Base-by-base conservation (phyloP, 2,329 filamentous ascomycete genomes). In the Diplodia mutila region DNA sequence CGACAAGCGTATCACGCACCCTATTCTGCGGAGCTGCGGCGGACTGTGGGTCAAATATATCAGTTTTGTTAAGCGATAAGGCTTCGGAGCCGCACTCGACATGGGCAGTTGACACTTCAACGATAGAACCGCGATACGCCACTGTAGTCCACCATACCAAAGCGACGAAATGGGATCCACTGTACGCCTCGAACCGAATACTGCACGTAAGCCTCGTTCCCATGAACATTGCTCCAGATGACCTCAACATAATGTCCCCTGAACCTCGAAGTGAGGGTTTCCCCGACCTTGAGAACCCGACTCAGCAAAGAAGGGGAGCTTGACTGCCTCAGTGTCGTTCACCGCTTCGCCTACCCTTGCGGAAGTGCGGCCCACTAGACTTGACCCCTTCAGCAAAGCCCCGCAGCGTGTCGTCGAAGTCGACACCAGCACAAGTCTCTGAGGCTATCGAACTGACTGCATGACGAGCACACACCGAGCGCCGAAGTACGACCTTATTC, bases 401-500 rank as follows among this genome's bases (percentile, higher is more conserved):
- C 39, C 39, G 39, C 39, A 21, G 39, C 39, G 39, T 9, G 39
- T 46, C 39, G 39, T 46, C 39, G 18, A 46, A 46, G 39, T 51
- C 21, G 49, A 27, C 49, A 27, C 23, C 49, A 52, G 12, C 21
- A 27, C 48, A 51, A 21, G 48, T 25, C 18, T 25, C 48, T 9
- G 21, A 54, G 32, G 29, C 53, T 21, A 37, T 39, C 53, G 32
- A 21, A 55, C 9, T 23, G 53, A 37, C 9, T 23, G 53, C 18
- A 21, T 34, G 27, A 34, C 34, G 29, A 37, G 18, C 18, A 37
- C 32, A 32, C 29, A 21, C 4, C 51, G 14, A 18, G 51, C 53
- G 53, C 53, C 53, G 53, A 55, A 55, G 53, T 55, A 55, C 53
- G 53, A 55, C 53, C 53, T 55, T 55, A 55, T 9, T 37, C 12